Base-by-base conservation (phyloP, 2,329 filamentous ascomycete species). In the Uncinocarpus reesii region DNA sequence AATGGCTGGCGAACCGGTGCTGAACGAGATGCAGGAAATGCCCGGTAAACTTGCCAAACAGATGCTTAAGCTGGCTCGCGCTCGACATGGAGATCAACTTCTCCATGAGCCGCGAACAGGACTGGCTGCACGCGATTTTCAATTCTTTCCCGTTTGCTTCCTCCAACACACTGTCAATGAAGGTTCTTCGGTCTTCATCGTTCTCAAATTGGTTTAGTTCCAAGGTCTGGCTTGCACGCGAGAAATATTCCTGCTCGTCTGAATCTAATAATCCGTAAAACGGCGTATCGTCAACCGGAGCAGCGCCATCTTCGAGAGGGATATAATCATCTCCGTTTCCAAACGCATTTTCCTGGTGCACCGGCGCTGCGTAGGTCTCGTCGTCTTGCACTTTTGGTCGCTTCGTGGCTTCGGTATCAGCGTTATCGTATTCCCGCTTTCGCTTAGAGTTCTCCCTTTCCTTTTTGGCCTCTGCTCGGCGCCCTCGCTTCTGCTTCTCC, bases 1-100 rank as follows among this genome's bases (percentile, higher is more conserved):
- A 96, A 71, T 98, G 92, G 52, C 89, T 94, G 4, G 92, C 92
- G 60, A 98, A 98, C 15, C 92, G 84, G 68, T 98, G 92, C 63
- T 93, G 89, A 44, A 95, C 81, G 23, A 98, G 77, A 58, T 89
- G 83, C 50, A 90, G 72, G 66, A 96, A 94, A 66, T 96, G 86
- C 28, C 84, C 82, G 16, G 75, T 81, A 64, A 96, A 95, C 37
- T 84, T 86, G 55, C 79, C 78, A 63, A 96, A 96, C 16, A 98
- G 69, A 41, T 76, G 76, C 73, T 94, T 95, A 65, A 95, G 82
- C 68, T 96, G 92, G 15, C 72, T 70, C 26, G 83, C 75, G 28
- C 79, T 83, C 23, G 87, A 90, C 54, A 94, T 71, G 47, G 89
- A 75, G 47, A 98, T 93, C 61, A 98, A 69, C 26, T 88, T 78